Conservation (phyloP, 1,284 basidiomycete species). For the Boletus mariae region DNA sequence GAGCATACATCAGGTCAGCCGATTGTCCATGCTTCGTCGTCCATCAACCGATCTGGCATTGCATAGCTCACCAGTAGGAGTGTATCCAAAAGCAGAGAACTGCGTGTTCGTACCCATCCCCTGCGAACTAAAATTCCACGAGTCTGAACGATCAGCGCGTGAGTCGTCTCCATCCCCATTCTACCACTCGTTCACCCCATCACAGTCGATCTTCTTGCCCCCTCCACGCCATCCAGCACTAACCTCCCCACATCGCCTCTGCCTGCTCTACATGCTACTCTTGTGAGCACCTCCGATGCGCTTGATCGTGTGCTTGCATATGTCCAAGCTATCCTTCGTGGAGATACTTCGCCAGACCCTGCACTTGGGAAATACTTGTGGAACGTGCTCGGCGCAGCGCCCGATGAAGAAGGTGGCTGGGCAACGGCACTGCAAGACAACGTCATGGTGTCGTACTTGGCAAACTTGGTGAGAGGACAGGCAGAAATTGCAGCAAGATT, state of each 20-base stretch:
- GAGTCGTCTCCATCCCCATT: slow-evolving; percentile 36
- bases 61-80: slow-evolving; percentile 74
- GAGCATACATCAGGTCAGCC: slow-evolving; percentile 81
- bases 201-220: slow-evolving; percentile 70
- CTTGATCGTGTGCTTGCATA: slow-evolving; percentile 85
- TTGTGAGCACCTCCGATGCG: slow-evolving; percentile 49
- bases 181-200: slow-evolving; percentile 9
- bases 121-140: slow-evolving; percentile 76
- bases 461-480: slow-evolving; percentile 92
- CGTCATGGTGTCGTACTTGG: slow-evolving; percentile 92
- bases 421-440: slow-evolving; percentile 81
- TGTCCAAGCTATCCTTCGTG: slow-evolving; percentile 79
- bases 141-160: slow-evolving; percentile 83
- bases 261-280: slow-evolving; percentile 26
- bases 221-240: slow-evolving; percentile 26
- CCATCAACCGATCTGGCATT: slow-evolving; percentile 9
- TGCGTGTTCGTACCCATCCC: slow-evolving; percentile 89
- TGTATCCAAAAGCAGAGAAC: slow-evolving; percentile 87
- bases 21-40: not conserved
- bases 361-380: slow-evolving; percentile 91
- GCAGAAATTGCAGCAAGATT: slow-evolving; percentile 90
- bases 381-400: slow-evolving; percentile 75
- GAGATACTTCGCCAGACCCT: slow-evolving; percentile 79
- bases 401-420: slow-evolving; percentile 72
- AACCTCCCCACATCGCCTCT: slow-evolving; percentile 20